Base-by-base conservation (phyloP, 2,329 filamentous ascomycete genomes). In the Fusarium equiseti region DNA sequence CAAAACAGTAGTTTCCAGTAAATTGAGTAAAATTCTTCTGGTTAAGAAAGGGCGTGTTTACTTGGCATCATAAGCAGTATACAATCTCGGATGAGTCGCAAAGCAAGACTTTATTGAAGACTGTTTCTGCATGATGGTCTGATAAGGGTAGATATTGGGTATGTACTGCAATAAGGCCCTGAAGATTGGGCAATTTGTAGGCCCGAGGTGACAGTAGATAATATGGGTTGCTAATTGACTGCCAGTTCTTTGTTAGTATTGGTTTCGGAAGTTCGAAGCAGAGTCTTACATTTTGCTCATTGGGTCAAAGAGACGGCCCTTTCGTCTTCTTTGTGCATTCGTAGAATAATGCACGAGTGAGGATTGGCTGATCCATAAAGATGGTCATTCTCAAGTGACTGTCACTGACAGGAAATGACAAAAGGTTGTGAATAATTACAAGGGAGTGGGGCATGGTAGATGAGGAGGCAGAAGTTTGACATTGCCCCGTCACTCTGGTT, bases 31-130 rank as follows among this genome's bases (percentile, higher is more conserved):
- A 11, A 1, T 9, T 6, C 5, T 18, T 38, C 5, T 38, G 5
- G 5, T 1, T 0, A 18, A 18, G 16, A 1, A 18, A 18, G 16
- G 0, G 0, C 16, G 1, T 38, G 16, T 18, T 18, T 18, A 18
- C 5, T 6, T 38, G 16, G 5, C 9, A 38, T 38, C 16, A 6
- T 18, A 11, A 18, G 32, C 6, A 35, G 32, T 2, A 35, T 18
- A 2, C 16, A 1, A 3, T 18, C 9, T 35, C 4, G 9, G 2
- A 35, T 35, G 3, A 6, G 6, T 35, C 32, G 32, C 6, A 35
- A 35, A 9, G 16, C 1, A 3, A 18, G 16, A 18, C 32, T 35
- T 10, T 5, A 35, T 35, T 6, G 5, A 9, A 5, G 32, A 18
- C 4, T 38, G 9, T 2, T 38, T 2, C 5, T 18, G 32, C 32